phyloP scores from a whole-genome alignment of 495 filamentous ascomycete genomes.

The Oleoguttula mirabilis region DNA sequence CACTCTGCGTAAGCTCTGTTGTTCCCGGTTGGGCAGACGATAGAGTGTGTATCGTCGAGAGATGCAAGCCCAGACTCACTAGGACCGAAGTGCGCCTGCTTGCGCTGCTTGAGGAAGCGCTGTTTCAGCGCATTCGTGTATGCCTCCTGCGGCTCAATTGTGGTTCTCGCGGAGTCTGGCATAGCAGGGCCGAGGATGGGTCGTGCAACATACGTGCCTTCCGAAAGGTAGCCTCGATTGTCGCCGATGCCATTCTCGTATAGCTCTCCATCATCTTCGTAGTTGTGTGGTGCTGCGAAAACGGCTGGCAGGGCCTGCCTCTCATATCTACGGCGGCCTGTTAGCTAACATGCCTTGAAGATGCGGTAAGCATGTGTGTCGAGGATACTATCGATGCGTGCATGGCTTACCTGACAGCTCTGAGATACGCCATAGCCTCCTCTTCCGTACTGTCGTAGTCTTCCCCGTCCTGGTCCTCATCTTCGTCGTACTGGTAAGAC shows the following conservation, averaged over 20 bases:
- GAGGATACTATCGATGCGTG: no score
- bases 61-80: constrained; percentile 36
- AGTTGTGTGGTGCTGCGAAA: constrained; percentile 3
- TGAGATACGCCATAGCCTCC: constrained; percentile 24
- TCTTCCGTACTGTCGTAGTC: constrained; percentile 21
- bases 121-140: constrained; percentile 13
- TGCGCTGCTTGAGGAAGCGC: constrained; percentile 38
- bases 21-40: constrained; percentile 33
- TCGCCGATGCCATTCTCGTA: constrained; percentile 31
- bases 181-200: constrained; percentile 25
- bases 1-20: constrained; percentile 34
- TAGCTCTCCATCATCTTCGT: constrained; percentile 11
- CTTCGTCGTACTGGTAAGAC: constrained; percentile 9
- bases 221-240: constrained; percentile 49
- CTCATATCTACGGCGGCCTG: constrained; percentile 10
- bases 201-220: constrained; percentile 58
- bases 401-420: constrained; percentile 21
- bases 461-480: constrained; percentile 19
- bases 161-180: background rate
- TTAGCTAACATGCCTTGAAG: no score
- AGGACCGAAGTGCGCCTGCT: constrained; percentile 43
- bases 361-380: no score
- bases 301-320: constrained; percentile 9
- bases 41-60: constrained; percentile 47
- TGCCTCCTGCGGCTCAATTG: constrained; percentile 11